Base-by-base conservation (phyloP, 768 basidiomycete genomes). In the Agrocybe praecox region DNA sequence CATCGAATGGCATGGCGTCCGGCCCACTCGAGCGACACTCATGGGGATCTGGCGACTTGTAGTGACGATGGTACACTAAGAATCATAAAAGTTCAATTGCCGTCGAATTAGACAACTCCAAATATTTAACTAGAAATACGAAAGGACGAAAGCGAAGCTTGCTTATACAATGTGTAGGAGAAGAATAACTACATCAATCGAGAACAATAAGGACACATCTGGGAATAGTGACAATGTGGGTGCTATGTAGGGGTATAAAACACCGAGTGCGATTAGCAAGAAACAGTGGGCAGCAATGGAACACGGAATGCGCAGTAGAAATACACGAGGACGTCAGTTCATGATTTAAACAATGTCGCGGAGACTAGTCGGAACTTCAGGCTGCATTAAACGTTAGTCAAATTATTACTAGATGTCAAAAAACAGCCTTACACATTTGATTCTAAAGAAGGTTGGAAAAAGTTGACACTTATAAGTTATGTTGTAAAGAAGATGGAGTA, bases 1-100 rank as follows among this genome's bases (percentile, higher is more conserved):
- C 86, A 95, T 63, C 82, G 83, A 55, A 74, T 97, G 53, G 79
- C 86, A n/a, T 98, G 93, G 92, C 81, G 88, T 34, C 85, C 88
- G 26, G 5, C 69, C 69, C 14, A 63, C 59, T 7, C 61, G 68
- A 26, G 65, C 52, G n/a, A 26, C 12, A 63, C 61, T n/a, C 57
- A 64, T 44, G 74, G 72, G 55, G 79, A 85, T 57, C 80, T 98
- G 51, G 96, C 93, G 32, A 93, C 87, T 56, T 93, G 93, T 66
- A 92, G 92, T 71, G 94, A 96, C 76, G 96, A 98, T 80, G 87
- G 92, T 78, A 90, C 90, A 78, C 77, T 96, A 73, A 89, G 86
- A 72, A 80, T 96, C 76, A 75, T 86, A 72, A 78, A 77, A 67
- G 76, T 92, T 75, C 83, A 80, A 63, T 68, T 76, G 66, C 71